Conservation (phyloP, 1,284 basidiomycete species). For the Ganoderma boninense region DNA sequence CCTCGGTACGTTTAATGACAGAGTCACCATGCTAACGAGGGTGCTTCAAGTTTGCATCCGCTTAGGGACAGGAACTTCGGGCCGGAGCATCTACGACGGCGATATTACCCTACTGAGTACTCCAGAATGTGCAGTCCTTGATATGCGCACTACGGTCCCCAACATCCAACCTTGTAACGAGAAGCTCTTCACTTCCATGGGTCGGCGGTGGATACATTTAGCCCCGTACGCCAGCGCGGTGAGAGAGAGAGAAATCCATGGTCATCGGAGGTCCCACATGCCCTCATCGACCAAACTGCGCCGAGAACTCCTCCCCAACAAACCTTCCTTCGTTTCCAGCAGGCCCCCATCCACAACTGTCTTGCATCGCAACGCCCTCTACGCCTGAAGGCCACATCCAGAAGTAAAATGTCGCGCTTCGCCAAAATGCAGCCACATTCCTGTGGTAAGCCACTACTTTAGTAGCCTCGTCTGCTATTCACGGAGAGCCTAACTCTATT, state of each 20-base stretch:
- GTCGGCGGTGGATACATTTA: neutral
- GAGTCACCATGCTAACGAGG: too few relatives aligned
- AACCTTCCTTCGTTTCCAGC: neutral
- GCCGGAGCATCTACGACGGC: too few relatives aligned
- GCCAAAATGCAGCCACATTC: neutral
- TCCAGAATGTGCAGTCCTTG: too few relatives aligned
- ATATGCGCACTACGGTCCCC: too few relatives aligned
- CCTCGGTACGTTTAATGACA: too few relatives aligned
- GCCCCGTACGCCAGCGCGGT: neutral
- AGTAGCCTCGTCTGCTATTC: neutral
- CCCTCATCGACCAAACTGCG: neutral
- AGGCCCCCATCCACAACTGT: neutral
- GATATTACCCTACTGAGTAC: too few relatives aligned
- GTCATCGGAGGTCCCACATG: neutral
- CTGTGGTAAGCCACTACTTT: neutral
- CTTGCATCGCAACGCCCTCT: neutral
- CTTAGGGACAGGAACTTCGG: too few relatives aligned
- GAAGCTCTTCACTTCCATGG: too few relatives aligned
- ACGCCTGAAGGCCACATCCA: neutral
- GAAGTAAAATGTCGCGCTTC: neutral
- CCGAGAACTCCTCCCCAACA: neutral
- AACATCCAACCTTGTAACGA: too few relatives aligned
- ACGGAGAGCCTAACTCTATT: neutral
- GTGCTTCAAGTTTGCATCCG: too few relatives aligned
- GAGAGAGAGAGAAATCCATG: neutral